phyloP scores from a whole-genome alignment of 2,329 filamentous ascomycete genomes.

The Pestalotiopsis sp. region DNA sequence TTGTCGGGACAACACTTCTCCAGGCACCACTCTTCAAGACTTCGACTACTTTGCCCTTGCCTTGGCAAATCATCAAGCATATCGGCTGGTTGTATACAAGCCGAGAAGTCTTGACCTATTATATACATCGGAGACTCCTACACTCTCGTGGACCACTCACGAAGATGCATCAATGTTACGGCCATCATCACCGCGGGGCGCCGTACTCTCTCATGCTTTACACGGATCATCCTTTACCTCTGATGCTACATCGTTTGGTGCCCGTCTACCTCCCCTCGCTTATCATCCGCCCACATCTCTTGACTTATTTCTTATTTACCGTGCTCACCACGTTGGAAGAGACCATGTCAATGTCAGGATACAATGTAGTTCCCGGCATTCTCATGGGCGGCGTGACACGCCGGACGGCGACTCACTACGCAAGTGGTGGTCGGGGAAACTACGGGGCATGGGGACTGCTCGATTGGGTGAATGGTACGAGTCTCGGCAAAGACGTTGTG shows the following conservation, averaged over 20 bases:
- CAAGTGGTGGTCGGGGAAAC: conserved; percentile 58
- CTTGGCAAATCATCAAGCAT: conserved; percentile 57
- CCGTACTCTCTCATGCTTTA: conserved; percentile 65
- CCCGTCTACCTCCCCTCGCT: conserved; percentile 69
- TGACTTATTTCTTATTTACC: conserved; percentile 72
- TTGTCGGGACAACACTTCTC: conserved; percentile 38
- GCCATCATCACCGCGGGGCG: conserved; percentile 57
- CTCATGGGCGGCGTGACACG: conserved; percentile 54
- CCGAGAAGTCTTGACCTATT: conserved; percentile 69
- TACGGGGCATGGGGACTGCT: conserved; percentile 65
- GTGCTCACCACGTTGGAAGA: conserved; percentile 68
- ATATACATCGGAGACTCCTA: conserved; percentile 72
- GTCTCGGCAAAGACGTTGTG: conserved; percentile 53
- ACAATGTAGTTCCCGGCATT: conserved; percentile 59
- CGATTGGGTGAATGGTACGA: conserved; percentile 64
- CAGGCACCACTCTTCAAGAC: conserved; percentile 48
- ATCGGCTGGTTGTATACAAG: conserved; percentile 44
- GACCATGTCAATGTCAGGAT: conserved; percentile 69
- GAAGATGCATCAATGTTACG: conserved; percentile 45
- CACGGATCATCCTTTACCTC: conserved; percentile 69
- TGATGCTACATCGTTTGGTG: conserved; percentile 65
- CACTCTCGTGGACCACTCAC: conserved; percentile 52
- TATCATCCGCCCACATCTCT: conserved; percentile 68
- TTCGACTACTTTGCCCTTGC: conserved; percentile 51
- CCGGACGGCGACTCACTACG: conserved; percentile 56